Base-by-base conservation (phyloP, 139 green algal genomes). In the Chlamydomonas sp. region DNA sequence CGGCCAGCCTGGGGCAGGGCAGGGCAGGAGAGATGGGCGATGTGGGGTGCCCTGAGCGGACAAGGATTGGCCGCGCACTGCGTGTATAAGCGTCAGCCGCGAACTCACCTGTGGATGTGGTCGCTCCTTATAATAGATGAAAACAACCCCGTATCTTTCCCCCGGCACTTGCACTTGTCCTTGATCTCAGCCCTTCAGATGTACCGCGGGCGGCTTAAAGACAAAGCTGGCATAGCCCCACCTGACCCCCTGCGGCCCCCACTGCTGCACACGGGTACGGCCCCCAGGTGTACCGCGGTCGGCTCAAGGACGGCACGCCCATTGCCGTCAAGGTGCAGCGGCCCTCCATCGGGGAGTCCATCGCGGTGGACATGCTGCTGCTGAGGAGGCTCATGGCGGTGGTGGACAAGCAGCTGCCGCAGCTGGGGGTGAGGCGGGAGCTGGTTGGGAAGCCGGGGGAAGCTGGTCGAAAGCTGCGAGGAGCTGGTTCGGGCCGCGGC, bases 291-390 rank as follows among this genome's bases (percentile, higher is more conserved):
- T 98, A 99, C 93, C 94, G 91, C 67, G 97, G 90, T 0, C 67
- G 78, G n/a, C 89, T 99, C 84, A 78, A 80, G 8, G 98, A 92
- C 3, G 98, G 98, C 2, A 93, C 98, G 81, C 49, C 87, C 31
- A 98, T 99, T 31, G 98, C 98, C 0, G 94, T 99, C 59, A 99
- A 99, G 94, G 97, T 99, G 72, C 98, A 99, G 95, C 93, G 97
- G 64, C 97, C 97, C 4, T 94, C 94, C 73, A 98, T 99, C 69
- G 94, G 93, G 9, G 97, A 98, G 83, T 92, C 84, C 91, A 99
- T 99, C 68, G 97, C 97, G 1, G 85, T 98, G 14, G 97, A 99
- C 93, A 97, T 99, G 94, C 92, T 99, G 80, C 94, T 99, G 92
- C 94, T 99, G 86, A 90, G 97, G 5, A 81, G 95, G 31, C 90